Conservation (phyloP, 1,284 basidiomycete genomes). For the Sporisorium iseilematis-ciliati region DNA sequence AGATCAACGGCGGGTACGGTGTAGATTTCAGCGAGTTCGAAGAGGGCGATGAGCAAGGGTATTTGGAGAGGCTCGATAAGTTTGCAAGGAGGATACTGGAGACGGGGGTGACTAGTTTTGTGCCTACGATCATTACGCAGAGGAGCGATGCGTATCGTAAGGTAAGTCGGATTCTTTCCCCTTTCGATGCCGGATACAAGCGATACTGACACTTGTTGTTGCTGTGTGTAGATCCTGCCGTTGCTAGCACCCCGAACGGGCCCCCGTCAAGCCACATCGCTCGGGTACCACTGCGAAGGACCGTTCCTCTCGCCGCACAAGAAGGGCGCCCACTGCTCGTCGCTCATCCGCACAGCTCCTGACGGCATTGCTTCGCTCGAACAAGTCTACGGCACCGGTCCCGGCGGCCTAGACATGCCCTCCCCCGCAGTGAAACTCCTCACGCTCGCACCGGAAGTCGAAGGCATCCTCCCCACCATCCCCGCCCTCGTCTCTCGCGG, state of each 20-base stretch:
- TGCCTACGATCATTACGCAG: slow-evolving; percentile 60
- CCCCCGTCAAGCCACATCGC: slow-evolving; percentile 74
- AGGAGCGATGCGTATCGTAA: slow-evolving; percentile 39
- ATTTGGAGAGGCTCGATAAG: slow-evolving; percentile 75
- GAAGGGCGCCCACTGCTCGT: slow-evolving; percentile 82
- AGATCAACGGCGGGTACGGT: slow-evolving; percentile 88
- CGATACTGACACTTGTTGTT: no score
- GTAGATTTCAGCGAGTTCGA: slow-evolving; percentile 83
- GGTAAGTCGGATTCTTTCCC: slow-evolving; percentile 12
- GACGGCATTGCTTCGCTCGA: slow-evolving; percentile 66
- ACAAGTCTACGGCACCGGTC: slow-evolving; percentile 47
- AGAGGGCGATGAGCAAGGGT: slow-evolving; percentile 69
- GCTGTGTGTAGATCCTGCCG: slow-evolving; percentile 74
- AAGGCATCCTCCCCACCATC: slow-evolving; percentile 81
- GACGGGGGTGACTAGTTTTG: slow-evolving; percentile 87
- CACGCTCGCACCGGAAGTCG: slow-evolving; percentile 86
- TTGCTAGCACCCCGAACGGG: slow-evolving; percentile 70
- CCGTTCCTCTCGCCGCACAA: slow-evolving; percentile 82
- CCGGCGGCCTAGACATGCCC: slow-evolving; percentile 72
- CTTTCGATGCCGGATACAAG: neutral
- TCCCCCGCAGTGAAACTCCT: slow-evolving; percentile 77
- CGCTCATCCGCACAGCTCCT: slow-evolving; percentile 74
- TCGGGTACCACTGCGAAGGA: slow-evolving; percentile 90
- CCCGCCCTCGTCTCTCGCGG: slow-evolving; percentile 77
- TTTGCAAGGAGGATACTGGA: slow-evolving; percentile 83